Base-by-base conservation (phyloP, 2,329 filamentous ascomycete species). In the Arthrobotrys entomopaga region DNA sequence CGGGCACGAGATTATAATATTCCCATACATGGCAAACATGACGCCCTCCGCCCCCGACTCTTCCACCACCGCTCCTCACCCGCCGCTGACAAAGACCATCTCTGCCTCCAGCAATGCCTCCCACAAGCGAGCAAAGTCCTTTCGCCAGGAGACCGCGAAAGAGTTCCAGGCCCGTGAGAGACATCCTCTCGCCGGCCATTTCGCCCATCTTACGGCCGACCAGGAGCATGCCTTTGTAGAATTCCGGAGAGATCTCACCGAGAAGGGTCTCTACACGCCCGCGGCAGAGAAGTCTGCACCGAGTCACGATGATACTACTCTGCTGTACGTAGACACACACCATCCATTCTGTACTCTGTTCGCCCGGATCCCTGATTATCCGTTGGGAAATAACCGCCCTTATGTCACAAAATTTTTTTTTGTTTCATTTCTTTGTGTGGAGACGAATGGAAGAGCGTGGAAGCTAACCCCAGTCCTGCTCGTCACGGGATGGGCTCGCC, bases 251-350 rank as follows among this genome's bases (percentile, higher is more conserved):
- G 53, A 49, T 4, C 52, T 63, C 24, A 43, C 56, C 29, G 75
- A 71, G 76, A 69, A 77, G 76, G 78, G 76, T 3, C 24, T 84
- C 76, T 84, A 84, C 76, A 82, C 79, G 22, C 80, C 82, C 7
- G 79, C 78, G 40, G 76, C 77, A 26, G 65, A 80, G 77, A 76
- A 79, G 56, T 80, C 78, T 59, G 79, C 80, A 63, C 79, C 83
- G 0, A 84, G 82, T 67, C 83, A 84, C 77, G 83, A 82, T 67
- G 83, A 85, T 80, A 82, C 82, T 65, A 84, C 83, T 40, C 78
- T 85, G 77, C 78, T 85, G 83, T 84, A 73, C 56, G 82, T 76
- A 82, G 67, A 52, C 58, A 58, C 69, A 52, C 58, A 58, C 58
- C 57, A 5, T 34, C 29, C 29, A 34, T 34, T 8, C 29, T 34